Conservation (phyloP, 805 yeast species). For the Hanseniaspora thailandica region DNA sequence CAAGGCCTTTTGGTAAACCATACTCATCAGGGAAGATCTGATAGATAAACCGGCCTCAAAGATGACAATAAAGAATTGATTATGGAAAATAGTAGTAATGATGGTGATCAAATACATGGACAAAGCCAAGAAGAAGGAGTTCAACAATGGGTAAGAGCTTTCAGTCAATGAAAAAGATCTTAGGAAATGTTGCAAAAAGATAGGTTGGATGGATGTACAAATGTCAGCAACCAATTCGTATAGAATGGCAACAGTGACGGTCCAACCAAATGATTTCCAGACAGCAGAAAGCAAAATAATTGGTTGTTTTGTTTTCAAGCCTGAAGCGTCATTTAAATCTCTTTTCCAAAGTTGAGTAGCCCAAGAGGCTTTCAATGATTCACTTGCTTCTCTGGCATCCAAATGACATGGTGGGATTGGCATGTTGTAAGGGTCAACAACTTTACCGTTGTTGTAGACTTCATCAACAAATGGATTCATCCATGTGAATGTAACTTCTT, state of each 20-base stretch:
- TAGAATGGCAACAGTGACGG: conserved; percentile 28
- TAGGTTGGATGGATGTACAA: conserved; percentile 42
- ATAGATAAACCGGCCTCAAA: conserved; percentile 53
- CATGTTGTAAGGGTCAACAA: conserved; percentile 33
- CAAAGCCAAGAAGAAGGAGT: conserved; percentile 53
- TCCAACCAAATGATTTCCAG: conserved; percentile 30
- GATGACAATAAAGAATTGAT: conserved; percentile 52
- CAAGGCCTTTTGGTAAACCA: conserved; percentile 61
- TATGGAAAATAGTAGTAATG: conserved; percentile 48
- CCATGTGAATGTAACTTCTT: conserved; percentile 37
- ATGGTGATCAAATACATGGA: conserved; percentile 54
- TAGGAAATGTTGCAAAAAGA: conserved; percentile 41
- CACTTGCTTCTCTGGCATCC: conserved; percentile 28
- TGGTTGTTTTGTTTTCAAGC: conserved; percentile 5
- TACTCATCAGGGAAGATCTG: conserved; percentile 52
- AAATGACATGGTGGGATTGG: conserved; percentile 34
- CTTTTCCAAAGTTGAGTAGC: conserved; percentile 25
- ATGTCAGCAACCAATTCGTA: conserved; percentile 33
- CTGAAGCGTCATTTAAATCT: conserved; percentile 16
- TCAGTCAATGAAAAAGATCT: conserved; percentile 30
- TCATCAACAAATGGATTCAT: conserved; percentile 36
- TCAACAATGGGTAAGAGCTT: conserved; percentile 35
- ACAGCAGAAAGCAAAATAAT: conserved; percentile 30
- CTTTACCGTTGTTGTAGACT: conserved; percentile 31
- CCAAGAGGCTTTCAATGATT: conserved; percentile 30